These are phyloP conservation scores for Hypsizygus ulmarius DNA, from an alignment of 1,284 basidiomycete genomes.

Conservation along the genomic window DNA sequence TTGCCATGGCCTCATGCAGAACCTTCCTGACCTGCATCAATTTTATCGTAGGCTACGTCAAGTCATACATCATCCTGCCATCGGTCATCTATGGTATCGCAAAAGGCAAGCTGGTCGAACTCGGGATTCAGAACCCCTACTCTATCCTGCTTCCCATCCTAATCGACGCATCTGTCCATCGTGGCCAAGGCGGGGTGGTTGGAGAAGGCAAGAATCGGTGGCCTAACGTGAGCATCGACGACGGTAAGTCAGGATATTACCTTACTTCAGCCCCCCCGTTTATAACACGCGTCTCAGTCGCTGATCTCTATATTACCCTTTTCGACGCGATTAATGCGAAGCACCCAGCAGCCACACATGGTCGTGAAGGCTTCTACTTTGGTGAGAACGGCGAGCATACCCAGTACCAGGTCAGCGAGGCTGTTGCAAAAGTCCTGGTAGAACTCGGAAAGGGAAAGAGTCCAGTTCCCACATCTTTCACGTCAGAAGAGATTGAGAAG, in stretches of 20 bases:
- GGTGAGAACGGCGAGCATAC: conserved; percentile 46
- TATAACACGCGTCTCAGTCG: not conserved
- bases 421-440: conserved; percentile 27
- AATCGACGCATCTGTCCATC: conserved; percentile 33
- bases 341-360: conserved; percentile 33
- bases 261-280: not conserved
- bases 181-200: conserved; percentile 42
- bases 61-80: conserved; percentile 44
- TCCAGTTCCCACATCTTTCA: conserved; percentile 36
- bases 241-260: conserved; percentile 32
- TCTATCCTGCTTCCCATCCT: conserved; percentile 42
- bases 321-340: conserved; percentile 37
- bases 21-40: not conserved
- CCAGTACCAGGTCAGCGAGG: conserved; percentile 29
- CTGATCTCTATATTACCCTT: conserved; percentile 35
- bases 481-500: conserved; percentile 28
- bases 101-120: conserved; percentile 37
- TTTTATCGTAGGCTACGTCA: conserved; percentile 36
- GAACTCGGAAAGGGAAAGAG: conserved; percentile 26
- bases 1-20: not conserved
- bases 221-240: conserved; percentile 45
- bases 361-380: conserved; percentile 51
- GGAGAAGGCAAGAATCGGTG: conserved; percentile 47
- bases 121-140: conserved; percentile 40
- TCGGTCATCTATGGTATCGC: conserved; percentile 45